Evolutionary conservation across 163 green algal genomes (phyloP), one percentile per base, ranked within the genome.

Genomic region (Trebouxia gelatinosa): DNA sequence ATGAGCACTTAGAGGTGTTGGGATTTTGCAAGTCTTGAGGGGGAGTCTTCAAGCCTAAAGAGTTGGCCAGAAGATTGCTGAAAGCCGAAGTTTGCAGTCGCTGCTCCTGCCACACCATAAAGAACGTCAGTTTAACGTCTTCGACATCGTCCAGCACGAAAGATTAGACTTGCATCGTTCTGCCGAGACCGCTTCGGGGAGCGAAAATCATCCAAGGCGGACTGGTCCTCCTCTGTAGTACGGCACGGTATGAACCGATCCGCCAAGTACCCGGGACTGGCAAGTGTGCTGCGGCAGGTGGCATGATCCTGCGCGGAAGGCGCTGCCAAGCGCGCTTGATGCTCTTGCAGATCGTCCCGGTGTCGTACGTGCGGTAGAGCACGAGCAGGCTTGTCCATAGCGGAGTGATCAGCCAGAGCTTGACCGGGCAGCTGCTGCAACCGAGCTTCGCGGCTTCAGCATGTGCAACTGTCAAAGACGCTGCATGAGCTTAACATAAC

Each of bases 141-240:
- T n/a, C n/a, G n/a, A n/a, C n/a, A n/a, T n/a, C n/a, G n/a, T n/a
- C n/a, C n/a, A n/a, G n/a, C n/a, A n/a, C n/a, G n/a, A n/a, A 54
- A 23, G 43, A 9, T 54, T 13, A 54, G 43, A 13, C 43, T 23
- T 23, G 43, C 43, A 54, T 54, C 43, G 43, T 23, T 23, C 43
- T 9, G 11, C 9, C 9, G 43, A 23, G 43, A 13, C 43, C 43
- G 43, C 43, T 9, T 54, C 43, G 11, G 43, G 43, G 9, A 54
- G 9, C 64, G 5, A 5, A 37, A 28, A 26, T 72, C 64, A 23
- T 72, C 35, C 6, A 72, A 26, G 7, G 1, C 21, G 9, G 64
- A 51, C 64, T 72, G 64, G 50, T n/a, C n/a, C n/a, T n/a, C n/a
- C n/a, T 72, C 64, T 9, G 64, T 54, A 34, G 64, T 17, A 26